Evolutionary conservation across 805 yeast species (phyloP).

Genomic region (Wickerhamomyces strasburgensis): DNA sequence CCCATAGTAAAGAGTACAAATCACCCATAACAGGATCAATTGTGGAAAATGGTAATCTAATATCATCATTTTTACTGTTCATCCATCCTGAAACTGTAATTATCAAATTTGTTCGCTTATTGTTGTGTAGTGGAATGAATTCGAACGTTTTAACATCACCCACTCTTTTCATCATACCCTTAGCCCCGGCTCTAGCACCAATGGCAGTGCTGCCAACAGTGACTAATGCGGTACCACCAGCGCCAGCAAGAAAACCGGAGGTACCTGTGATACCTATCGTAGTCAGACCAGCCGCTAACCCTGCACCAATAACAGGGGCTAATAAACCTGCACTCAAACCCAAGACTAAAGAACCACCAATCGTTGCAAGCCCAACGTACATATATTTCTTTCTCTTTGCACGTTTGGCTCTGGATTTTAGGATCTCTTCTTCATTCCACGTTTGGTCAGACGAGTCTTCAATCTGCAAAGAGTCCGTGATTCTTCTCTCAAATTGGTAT

Average conservation of each 20-base stretch:
- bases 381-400: slow-evolving; percentile 65
- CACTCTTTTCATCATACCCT: slow-evolving; percentile 79
- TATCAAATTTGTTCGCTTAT: slow-evolving; percentile 79
- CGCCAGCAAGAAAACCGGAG: slow-evolving; percentile 86
- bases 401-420: slow-evolving; percentile 65
- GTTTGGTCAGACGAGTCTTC: slow-evolving; percentile 76
- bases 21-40: slow-evolving; percentile 99
- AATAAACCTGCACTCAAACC: slow-evolving; percentile 93
- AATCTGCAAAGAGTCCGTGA: slow-evolving; percentile 85
- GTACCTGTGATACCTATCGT: slow-evolving; percentile 96
- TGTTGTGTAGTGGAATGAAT: slow-evolving; percentile 86
- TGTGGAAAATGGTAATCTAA: slow-evolving; percentile 91
- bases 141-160: slow-evolving; percentile 95
- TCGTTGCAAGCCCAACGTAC: slow-evolving; percentile 90
- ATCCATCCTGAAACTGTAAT: slow-evolving; percentile 97
- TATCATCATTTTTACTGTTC: slow-evolving; percentile 92
- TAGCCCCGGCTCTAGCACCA: slow-evolving; percentile 85
- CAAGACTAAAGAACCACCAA: slow-evolving; percentile 91
- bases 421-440: slow-evolving; percentile 66
- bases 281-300: slow-evolving; percentile 93
- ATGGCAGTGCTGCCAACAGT: slow-evolving; percentile 87
- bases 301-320: slow-evolving; percentile 98
- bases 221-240: slow-evolving; percentile 93
- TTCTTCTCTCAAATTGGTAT: slow-evolving; percentile 82
- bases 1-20: slow-evolving; percentile 88